Evolutionary conservation across 371 early-diverging fungal species (phyloP), one percentile per base, ranked within the genome.

Genomic region (Rhizopus delemar): DNA sequence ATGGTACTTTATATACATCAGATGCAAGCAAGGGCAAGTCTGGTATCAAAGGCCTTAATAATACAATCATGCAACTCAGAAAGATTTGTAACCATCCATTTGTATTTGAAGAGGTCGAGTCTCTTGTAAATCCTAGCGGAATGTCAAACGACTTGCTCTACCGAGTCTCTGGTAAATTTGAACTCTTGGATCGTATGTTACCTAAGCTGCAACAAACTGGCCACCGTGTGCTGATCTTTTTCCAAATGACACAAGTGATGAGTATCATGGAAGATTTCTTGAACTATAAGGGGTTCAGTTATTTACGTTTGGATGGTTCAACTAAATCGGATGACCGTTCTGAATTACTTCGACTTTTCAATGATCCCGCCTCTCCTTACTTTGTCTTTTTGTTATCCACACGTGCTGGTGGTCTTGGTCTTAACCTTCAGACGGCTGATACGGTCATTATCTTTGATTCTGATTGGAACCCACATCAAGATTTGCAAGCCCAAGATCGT

Each of bases 71-170:
- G 99, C 99, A 99, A 74, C 85, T 99, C 38, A 88, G 99, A 43
- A 99, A 99, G 76, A 93, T 98, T 59, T 98, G 99, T 71, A 99
- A 99, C 70, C 99, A 99, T 79, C 99, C 99, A 11, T 99, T 91
- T 73, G 93, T 99, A 4, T 97, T 96, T 75, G 89, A 90, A 50
- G 96, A 94, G 64, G 98, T 99, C 0, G 99, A 98, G 71, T 78
- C 81, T 15, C 69, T 75, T 5, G 76, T 94, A 45, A 88, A 91
- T 66, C 89, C 92, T 15, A 62, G 66, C 36, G 71, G 77, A 45
- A 64, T 58, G 39, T 75, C 77, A 60, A 83, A 84, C 39, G 83
- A 84, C 29, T 55, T 75, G 9, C 71, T 92, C 41, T 95, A 71
- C 60, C 86, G 92, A 55, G 86, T 86, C 31, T 83, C 95, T 5